These are phyloP conservation scores for Zygosaccharomyces pseudobailii DNA, from an alignment of 1,139 yeast genomes.

Conservation along the genomic window DNA sequence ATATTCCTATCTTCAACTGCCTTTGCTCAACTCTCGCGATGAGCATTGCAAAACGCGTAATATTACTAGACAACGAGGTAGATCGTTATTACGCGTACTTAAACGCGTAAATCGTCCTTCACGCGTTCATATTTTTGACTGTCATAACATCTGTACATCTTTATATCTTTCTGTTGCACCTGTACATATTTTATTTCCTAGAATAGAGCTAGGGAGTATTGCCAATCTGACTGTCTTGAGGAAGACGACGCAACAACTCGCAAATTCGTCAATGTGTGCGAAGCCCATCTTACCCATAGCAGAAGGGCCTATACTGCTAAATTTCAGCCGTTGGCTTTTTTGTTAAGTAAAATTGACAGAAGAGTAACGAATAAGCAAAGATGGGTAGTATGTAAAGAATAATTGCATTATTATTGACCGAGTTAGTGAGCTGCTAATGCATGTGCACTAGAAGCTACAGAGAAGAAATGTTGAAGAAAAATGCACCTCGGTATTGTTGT, in stretches of 20 bases:
- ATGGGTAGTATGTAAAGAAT: slow-evolving; percentile 59
- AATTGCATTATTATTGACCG: neutral
- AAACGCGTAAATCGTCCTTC: neutral
- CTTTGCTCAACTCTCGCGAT: neutral
- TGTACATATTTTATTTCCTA: neutral
- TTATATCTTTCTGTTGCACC: neutral
- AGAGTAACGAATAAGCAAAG: slow-evolving; percentile 39
- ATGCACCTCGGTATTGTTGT: neutral
- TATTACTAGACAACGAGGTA: neutral
- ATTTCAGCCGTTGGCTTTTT: neutral
- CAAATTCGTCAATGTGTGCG: slow-evolving; percentile 3
- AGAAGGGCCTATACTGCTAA: neutral
- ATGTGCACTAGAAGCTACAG: neutral
- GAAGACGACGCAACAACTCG: slow-evolving; percentile 3
- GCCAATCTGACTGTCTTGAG: neutral
- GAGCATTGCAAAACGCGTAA: slow-evolving; percentile 1
- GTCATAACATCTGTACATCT: neutral
- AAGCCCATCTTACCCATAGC: slow-evolving; percentile 1
- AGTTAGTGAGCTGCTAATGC: neutral
- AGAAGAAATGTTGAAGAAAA: neutral
- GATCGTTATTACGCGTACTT: neutral
- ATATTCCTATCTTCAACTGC: neutral
- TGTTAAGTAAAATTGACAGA: neutral
- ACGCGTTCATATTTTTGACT: neutral
- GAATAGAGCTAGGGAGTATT: neutral